Base-by-base conservation (phyloP, 2,329 filamentous ascomycete genomes). In the Pochonia chlamydosporia region DNA sequence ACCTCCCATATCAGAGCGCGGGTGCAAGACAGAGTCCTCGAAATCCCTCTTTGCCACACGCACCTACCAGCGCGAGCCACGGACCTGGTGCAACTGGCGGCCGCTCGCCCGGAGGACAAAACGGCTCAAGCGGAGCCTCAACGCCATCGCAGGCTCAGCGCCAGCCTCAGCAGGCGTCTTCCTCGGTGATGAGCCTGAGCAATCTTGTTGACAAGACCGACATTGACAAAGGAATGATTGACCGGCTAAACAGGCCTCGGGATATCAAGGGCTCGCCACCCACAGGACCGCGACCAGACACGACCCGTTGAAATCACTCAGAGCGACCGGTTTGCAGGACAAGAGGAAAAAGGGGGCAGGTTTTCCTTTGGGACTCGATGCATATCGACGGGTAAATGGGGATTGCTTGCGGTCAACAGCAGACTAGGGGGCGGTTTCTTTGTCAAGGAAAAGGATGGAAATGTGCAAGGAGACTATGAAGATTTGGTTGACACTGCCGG, bases 171-270 rank as follows among this genome's bases (percentile, higher is more conserved):
- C 47, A 43, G 43, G 57, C 54, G 26, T 54, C 59, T 13, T 46
- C 58, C 10, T 76, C 73, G n/a, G 68, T 75, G 20, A 79, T 78
- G 75, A 78, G 73, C 55, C 56, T 77, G 35, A 73, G 70, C 56
- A 75, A 74, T 48, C 62, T 76, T 51, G 71, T 78, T 57, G 75
- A 73, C 24, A 70, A 69, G 54, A 73, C 67, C 54, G 76, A 79
- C 48, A 78, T 80, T 48, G 78, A 81, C 54, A 69, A 70, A 54
- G 71, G 64, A 49, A 81, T 81, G 78, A 66, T 81, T 47, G 70
- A 71, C 33, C 70, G 74, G 31, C 59, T 80, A 44, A 75, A 78
- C 52, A 65, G 71, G 40, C 57, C 63, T 13, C 52, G 56, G 23
- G 56, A 58, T 24, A 20, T 18, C 20, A 52, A 51, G 43, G 45